Evolutionary conservation across 306 rosid species (phyloP).

Genomic region (Acacia confusa): DNA sequence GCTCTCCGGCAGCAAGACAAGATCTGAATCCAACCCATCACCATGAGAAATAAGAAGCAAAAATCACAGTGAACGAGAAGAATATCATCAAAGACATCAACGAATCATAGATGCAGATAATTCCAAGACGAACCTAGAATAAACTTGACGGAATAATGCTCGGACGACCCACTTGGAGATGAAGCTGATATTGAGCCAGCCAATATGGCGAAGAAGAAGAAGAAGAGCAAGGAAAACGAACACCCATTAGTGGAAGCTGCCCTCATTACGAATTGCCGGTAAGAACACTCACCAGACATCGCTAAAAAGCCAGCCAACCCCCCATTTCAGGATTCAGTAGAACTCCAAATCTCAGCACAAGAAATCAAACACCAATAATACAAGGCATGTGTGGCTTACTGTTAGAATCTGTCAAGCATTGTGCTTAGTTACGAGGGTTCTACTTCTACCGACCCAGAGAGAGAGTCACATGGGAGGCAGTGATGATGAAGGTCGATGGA

Average conservation of each 20-base stretch:
- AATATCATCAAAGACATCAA: neutral
- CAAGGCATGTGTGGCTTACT: neutral
- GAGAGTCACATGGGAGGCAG: neutral
- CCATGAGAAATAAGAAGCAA: neutral
- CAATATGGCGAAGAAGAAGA: slow-evolving; percentile 31
- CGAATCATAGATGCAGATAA: neutral
- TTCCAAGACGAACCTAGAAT: slow-evolving; percentile 53
- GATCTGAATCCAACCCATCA: slow-evolving; percentile 40
- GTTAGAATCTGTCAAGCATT: slow-evolving; percentile 28
- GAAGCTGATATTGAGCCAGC: slow-evolving; percentile 57
- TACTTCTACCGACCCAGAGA: slow-evolving; percentile 1
- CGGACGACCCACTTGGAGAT: slow-evolving; percentile 34
- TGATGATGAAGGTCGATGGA: slow-evolving; percentile 21
- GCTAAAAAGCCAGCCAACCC: slow-evolving; percentile 32
- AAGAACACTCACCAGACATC: slow-evolving; percentile 29
- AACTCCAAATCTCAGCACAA: slow-evolving; percentile 6
- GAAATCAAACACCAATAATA: neutral
- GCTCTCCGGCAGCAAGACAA: slow-evolving; percentile 23
- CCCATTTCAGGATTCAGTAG: slow-evolving; percentile 46
- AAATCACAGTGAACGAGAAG: slow-evolving; percentile 22
- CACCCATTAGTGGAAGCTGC: slow-evolving; percentile 31
- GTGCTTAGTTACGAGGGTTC: slow-evolving; percentile 11
- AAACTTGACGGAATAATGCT: slow-evolving; percentile 38
- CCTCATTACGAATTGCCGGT: slow-evolving; percentile 43
- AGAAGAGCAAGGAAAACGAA: slow-evolving; percentile 33